A percentile compares a stretch with the other conserved stretches of the same genome.
Conservation (phyloP, 805 yeast genomes). For the Saccharomycopsis olivae region DNA sequence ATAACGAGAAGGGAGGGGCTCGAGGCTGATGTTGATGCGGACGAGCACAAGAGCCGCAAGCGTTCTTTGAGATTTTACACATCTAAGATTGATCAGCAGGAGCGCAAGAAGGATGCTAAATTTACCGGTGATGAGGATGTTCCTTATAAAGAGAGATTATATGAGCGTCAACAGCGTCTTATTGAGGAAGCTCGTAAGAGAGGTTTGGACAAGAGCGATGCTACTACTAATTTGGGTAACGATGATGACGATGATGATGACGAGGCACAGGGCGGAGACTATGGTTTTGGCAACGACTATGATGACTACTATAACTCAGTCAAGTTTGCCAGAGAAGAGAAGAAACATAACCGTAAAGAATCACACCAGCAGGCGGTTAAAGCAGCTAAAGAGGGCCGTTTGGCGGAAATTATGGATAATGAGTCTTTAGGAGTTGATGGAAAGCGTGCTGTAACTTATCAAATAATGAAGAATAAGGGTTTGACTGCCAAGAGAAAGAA, state of each 20-base stretch:
- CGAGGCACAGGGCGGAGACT: slow-evolving; percentile 22
- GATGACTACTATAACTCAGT: slow-evolving; percentile 49
- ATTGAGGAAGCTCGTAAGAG: slow-evolving; percentile 81
- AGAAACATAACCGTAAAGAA: slow-evolving; percentile 42
- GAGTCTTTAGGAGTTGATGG: slow-evolving; percentile 59
- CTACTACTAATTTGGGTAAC: slow-evolving; percentile 43
- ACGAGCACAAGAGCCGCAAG: slow-evolving; percentile 74
- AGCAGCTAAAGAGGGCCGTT: slow-evolving; percentile 78
- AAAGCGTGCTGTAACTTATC: slow-evolving; percentile 90
- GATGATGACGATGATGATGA: slow-evolving; percentile 40
- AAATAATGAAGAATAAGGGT: slow-evolving; percentile 93
- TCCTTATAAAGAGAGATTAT: slow-evolving; percentile 84
- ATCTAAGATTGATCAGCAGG: slow-evolving; percentile 86
- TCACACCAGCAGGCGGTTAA: slow-evolving; percentile 62
- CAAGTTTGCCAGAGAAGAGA: slow-evolving; percentile 35
- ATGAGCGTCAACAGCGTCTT: slow-evolving; percentile 81
- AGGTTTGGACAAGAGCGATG: slow-evolving; percentile 46
- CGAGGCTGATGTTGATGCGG: slow-evolving; percentile 73
- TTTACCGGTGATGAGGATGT: slow-evolving; percentile 79
- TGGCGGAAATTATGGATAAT: slow-evolving; percentile 51
- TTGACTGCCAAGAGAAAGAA: slow-evolving; percentile 87
- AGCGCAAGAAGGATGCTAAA: slow-evolving; percentile 46
- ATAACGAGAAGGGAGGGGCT: slow-evolving; percentile 47
- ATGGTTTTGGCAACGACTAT: slow-evolving; percentile 30
- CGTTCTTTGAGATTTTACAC: slow-evolving; percentile 89